Evolutionary conservation across 2,329 filamentous ascomycete genomes (phyloP).

Genomic region (Fusarium sp.): DNA sequence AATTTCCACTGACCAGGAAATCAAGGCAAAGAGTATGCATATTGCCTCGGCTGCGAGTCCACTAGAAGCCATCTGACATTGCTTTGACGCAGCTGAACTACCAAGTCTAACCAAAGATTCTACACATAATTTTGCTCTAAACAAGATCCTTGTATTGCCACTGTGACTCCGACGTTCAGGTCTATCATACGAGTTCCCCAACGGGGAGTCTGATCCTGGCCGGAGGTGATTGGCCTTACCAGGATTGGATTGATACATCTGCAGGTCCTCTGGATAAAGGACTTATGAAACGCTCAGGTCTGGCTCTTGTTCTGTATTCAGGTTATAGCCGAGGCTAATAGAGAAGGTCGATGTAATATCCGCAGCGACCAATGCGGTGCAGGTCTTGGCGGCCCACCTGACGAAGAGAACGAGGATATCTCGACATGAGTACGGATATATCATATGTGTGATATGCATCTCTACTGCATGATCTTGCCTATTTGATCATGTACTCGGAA

Average conservation of each 20-base stretch:
- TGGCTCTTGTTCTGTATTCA: not conserved
- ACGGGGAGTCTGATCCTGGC: not conserved
- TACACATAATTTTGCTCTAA: not conserved
- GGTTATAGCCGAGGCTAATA: not conserved
- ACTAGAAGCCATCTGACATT: not conserved
- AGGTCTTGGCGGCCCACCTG: conserved; percentile 1
- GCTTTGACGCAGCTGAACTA: not conserved
- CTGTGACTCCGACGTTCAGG: conserved; percentile 3
- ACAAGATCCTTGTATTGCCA: not conserved
- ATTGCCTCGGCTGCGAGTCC: not conserved
- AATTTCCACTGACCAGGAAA: not conserved
- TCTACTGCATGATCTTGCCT: not conserved
- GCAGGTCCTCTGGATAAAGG: not conserved
- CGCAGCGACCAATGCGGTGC: not conserved
- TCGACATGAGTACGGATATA: not conserved
- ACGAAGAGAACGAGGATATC: not conserved
- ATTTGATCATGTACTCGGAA: not conserved
- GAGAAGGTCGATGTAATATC: not conserved
- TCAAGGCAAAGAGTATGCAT: not conserved
- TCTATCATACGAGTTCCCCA: not conserved
- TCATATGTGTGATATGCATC: not conserved
- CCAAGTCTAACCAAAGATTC: not conserved
- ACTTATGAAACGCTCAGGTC: conserved; percentile 2
- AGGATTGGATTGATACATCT: not conserved
- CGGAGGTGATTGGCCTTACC: not conserved